Evolutionary conservation across 441 rosid genomes (phyloP), one percentile per base, ranked within the genome.

Genomic region (Pelargonium fulgidum): DNA sequence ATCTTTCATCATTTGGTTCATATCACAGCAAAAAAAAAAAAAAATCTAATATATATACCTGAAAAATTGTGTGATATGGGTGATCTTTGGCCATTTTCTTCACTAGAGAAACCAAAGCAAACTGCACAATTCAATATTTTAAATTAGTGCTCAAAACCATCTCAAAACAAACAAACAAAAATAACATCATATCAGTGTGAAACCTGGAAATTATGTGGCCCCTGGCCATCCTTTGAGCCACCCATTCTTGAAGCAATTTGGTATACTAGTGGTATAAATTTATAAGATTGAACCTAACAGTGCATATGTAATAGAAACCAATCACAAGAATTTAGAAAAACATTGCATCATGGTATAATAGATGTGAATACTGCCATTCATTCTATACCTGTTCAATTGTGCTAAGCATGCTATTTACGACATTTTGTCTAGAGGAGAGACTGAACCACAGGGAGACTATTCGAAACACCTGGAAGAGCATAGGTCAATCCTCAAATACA

Each of bases 211-310:
- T 70, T 83, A 74, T 80, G 88, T 71, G 87, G 87, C 65, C 87
- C 95, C 41, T 41, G 72, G 69, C 81, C 85, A 79, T 89, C 97
- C 80, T 82, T 93, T 68, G 92, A 75, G 83, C 88, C 75, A 64
- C 99, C 98, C 89, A 94, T 81, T 85, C 99, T 84, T 72, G 99
- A 94, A 75, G 99, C 99, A 85, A 94, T 92, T 84, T 94, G 99
- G 80, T 94, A 94, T 45, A 89, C 88, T 67, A 92, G 84, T 3
- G 98, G 98, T 70, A 94, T 82, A 85, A 92, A 94, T 77, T 94
- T 94, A 83, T 90, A 90, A 59, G 98, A 86, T 71, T 90, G 96
- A 76, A 92, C 97, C 99, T 94, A 80, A 65, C 80, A 50, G 62
- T 69, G 68, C 45, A 36, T 52, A 48, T 64, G 74, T 14, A 78